Base-by-base conservation (phyloP, 2,329 filamentous ascomycete genomes). In the Colletotrichum tropicale region DNA sequence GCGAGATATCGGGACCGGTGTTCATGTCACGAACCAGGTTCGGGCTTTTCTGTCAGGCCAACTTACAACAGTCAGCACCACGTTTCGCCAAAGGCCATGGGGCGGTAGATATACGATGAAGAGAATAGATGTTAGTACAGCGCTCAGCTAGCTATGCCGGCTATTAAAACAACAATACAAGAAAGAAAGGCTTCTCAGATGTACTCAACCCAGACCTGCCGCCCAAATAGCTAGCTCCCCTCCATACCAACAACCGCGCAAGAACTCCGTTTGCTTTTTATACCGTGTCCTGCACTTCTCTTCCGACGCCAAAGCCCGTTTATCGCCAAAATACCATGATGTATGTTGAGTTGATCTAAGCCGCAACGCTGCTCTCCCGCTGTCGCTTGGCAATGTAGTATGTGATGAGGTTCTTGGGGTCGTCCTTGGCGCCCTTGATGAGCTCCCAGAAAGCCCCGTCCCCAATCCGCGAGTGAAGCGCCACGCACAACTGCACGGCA, bases 371-470 rank as follows among this genome's bases (percentile, higher is more conserved):
- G 62, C 73, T 82, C 84, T 93, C 92, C 68, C 91, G 86, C 84
- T 93, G 91, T 82, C 89, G 88, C 87, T 93, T 93, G 55, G 94
- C 94, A 80, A 96, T 93, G 83, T 96, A 96, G 82, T 96, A 96
- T 12, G 93, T 96, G 80, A 96, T 92, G 76, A 96, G 83, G 78
- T 93, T 95, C 86, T 95, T 91, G 26, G 94, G 91, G 78, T 95
- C 94, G 78, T 95, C 94, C 80, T 91, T 90, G 36, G 94, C 88
- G 12, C 86, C 89, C 73, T 88, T 90, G 80, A 96, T 87, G 28
- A 89, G 89, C 38, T 89, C 89, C 94, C 94, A 96, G 81, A 96
- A 96, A 34, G 80, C 81, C 12, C 80, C 83, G 70, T 93, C 91
- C 15, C 92, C 91, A 10, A 93, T 87, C 13, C 90, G 84, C 62